These are phyloP conservation scores for Microthlaspi erraticum DNA, from an alignment of 345 rosid genomes.

Conservation along the genomic window DNA sequence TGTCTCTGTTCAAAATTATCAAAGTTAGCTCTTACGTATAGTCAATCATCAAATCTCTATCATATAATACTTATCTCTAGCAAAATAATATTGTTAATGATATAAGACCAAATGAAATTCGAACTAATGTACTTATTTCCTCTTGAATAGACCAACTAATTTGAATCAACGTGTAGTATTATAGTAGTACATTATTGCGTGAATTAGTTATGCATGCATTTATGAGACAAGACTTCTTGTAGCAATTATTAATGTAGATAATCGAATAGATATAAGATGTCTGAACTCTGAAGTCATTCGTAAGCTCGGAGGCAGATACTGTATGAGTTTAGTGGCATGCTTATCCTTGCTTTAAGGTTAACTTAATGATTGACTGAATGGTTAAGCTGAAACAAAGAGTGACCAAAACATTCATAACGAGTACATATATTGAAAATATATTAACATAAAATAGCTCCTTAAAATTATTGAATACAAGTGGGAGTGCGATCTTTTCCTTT, in stretches of 20 bases:
- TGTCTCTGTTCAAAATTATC: conserved; percentile 16
- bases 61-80: not conserved
- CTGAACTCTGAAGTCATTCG: not conserved
- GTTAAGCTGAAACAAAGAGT: not conserved
- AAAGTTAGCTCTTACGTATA: conserved; percentile 30
- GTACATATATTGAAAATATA: not conserved
- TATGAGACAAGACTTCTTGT: conserved; percentile 34
- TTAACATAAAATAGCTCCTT: too few relatives aligned
- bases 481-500: not conserved
- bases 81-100: not conserved
- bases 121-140: conserved; percentile 7
- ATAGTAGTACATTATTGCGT: conserved; percentile 31
- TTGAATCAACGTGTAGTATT: conserved; percentile 13
- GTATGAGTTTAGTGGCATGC: conserved; percentile 37
- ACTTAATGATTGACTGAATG: not conserved
- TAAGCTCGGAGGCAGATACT: conserved; percentile 10
- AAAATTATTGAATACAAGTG: conserved; percentile 12
- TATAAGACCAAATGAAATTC: not conserved
- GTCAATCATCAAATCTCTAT: conserved; percentile 27
- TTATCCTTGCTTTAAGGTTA: conserved; percentile 26
- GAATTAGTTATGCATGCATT: conserved; percentile 38
- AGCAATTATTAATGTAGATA: conserved; percentile 15
- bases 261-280: not conserved
- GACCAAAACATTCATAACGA: conserved; percentile 1
- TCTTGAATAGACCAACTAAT: not conserved